Base-by-base conservation (phyloP, 441 rosid species). In the Jatropha multifida region DNA sequence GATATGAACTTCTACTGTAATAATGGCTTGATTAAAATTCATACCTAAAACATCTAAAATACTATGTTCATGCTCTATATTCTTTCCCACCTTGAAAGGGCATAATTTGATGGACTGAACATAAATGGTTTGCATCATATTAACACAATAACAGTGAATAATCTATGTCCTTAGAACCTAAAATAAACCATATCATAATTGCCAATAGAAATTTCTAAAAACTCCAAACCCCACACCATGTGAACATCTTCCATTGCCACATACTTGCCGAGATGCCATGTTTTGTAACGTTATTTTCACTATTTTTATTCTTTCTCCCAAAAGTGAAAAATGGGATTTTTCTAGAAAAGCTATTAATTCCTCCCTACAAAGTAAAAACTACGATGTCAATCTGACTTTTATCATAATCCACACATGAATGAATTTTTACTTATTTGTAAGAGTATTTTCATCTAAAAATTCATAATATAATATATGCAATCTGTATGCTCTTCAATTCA, bases 181-280 rank as follows among this genome's bases (percentile, higher is more conserved):
- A 14, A 62, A 64, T 37, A 46, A 26, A 20, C 2, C 8, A 37
- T 9, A 37, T 37, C 26, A 69, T 32, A 49, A 69, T 51, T 73
- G 17, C 11, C 26, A 42, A 32, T n/a, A n/a, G 41, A 32, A 70
- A 56, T 7, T 40, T 69, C 18, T 32, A n/a, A n/a, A 15, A 32
- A 32, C 32, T 27, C 27, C 37, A 44, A 63, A 48, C 72, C 77
- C 77, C 76, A 72, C 75, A 32, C 32, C 77, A 72, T 68, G 56
- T 58, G 75, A 55, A 42, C n/a, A 4, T 70, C 37, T 23, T 4
- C 5, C 58, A 65, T 41, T 12, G 52, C 52, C 1, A 46, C 0
- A 44, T 44, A 6, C 3, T 42, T 42, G n/a, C 54, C 1, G 10
- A 44, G 17, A 46, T 68, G 71, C 71, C 0, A 5, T 70, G 40